Evolutionary conservation across 2,329 filamentous ascomycete species (phyloP).

Genomic region (Cryphonectria parasitica): DNA sequence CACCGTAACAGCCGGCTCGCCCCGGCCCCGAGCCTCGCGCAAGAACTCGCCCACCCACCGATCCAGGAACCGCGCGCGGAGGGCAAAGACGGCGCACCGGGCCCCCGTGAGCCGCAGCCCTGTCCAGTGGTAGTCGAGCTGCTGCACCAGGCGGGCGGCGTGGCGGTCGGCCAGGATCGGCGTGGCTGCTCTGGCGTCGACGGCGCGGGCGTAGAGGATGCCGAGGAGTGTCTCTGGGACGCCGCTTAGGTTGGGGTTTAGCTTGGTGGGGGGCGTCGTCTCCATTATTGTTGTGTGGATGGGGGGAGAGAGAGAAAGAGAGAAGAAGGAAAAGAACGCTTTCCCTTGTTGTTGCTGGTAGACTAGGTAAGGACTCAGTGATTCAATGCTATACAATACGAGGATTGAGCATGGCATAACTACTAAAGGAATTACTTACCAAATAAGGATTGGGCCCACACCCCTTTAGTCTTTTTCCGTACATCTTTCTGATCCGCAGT

Average conservation of each 20-base stretch:
- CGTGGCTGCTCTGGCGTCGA: slow-evolving; percentile 15
- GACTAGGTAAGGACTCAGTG: no score
- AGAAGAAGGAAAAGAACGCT: not conserved
- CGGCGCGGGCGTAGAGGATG: slow-evolving; percentile 19
- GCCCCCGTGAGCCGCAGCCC: not conserved
- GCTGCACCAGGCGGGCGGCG: slow-evolving; percentile 19
- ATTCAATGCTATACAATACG: no score
- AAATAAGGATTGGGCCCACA: no score
- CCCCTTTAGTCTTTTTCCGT: no score
- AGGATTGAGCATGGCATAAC: no score
- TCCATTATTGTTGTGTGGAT: not conserved
- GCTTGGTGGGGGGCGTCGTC: not conserved
- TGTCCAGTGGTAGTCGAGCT: slow-evolving; percentile 27
- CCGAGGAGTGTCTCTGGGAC: slow-evolving; percentile 24
- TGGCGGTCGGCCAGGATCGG: slow-evolving; percentile 26
- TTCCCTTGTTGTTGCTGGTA: no score
- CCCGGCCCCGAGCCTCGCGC: slow-evolving; percentile 5
- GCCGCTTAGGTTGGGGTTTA: slow-evolving; percentile 22
- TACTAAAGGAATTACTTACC: no score
- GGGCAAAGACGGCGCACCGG: slow-evolving; percentile 4
- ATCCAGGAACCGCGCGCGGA: slow-evolving; percentile 23
- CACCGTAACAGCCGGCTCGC: slow-evolving; percentile 21
- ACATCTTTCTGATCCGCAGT: no score
- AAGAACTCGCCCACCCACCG: slow-evolving; percentile 22
- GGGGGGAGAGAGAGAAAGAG: not conserved